Evolutionary conservation across 768 basidiomycete species (phyloP).

Genomic region (Trametes maxima): DNA sequence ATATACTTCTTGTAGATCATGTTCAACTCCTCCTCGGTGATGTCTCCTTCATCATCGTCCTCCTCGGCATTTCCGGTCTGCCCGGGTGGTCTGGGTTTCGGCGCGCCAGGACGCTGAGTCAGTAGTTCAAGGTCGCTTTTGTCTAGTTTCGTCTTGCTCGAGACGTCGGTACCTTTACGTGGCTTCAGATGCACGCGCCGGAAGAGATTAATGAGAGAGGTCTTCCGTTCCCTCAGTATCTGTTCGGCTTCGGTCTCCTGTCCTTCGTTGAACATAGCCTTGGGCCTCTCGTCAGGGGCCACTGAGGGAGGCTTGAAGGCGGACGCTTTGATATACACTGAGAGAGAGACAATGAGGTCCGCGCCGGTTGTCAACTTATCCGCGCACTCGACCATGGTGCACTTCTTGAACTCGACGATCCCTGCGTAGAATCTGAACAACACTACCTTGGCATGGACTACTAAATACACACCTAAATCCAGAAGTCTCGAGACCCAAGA

Average conservation of each 20-base stretch:
- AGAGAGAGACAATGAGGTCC: conserved; percentile 76
- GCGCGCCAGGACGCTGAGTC: conserved; percentile 34
- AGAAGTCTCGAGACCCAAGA: conserved; percentile 75
- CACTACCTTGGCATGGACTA: neutral
- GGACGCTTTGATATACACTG: conserved; percentile 63
- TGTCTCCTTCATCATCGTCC: conserved; percentile 76
- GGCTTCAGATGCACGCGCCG: conserved; percentile 73
- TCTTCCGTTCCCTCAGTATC: conserved; percentile 77
- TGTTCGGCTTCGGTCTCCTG: conserved; percentile 81
- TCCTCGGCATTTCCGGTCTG: conserved; percentile 71
- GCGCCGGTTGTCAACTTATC: conserved; percentile 69
- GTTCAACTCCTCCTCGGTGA: conserved; percentile 79
- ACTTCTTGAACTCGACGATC: conserved; percentile 65
- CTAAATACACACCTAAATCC: conserved; percentile 56
- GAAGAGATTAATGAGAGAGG: conserved; percentile 72
- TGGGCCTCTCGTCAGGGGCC: conserved; percentile 36
- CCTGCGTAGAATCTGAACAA: conserved; percentile 37
- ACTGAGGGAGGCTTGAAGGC: conserved; percentile 62
- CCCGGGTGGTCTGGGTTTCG: conserved; percentile 14
- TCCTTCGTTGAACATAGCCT: conserved; percentile 68
- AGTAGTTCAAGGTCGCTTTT: conserved; percentile 47
- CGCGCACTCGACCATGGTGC: conserved; percentile 80
- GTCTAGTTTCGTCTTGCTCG: conserved; percentile 33
- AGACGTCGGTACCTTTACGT: conserved; percentile 27
- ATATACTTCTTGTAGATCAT: conserved; percentile 81